Conservation (phyloP, 441 rosid species). For the Adansonia madagascariensis region DNA sequence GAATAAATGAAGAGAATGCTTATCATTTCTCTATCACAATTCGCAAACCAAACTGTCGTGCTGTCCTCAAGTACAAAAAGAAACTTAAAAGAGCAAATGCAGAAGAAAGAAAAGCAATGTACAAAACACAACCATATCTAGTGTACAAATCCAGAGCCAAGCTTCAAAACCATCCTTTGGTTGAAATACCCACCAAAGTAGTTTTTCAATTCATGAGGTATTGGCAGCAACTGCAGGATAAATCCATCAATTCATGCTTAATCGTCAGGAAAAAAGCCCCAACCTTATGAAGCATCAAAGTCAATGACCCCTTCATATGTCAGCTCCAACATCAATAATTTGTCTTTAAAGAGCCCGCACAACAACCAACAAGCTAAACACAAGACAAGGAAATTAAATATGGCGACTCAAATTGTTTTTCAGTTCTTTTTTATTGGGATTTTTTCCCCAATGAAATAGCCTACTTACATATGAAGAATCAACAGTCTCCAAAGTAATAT, state of each 20-base stretch:
- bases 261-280: background rate
- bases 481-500: background rate
- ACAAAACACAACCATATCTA: background rate
- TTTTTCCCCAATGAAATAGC: background rate
- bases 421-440: background rate
- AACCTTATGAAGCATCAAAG: background rate
- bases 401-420: background rate
- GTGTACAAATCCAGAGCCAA: background rate
- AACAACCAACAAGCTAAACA: constrained; percentile 2
- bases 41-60: background rate
- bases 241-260: background rate
- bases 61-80: background rate
- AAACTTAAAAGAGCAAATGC: background rate
- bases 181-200: background rate
- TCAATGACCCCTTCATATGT: background rate
- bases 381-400: background rate
- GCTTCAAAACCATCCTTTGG: background rate
- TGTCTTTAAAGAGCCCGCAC: constrained; percentile 5
- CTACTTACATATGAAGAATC: background rate
- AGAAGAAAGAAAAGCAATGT: background rate
- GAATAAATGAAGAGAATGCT: background rate
- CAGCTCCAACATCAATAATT: constrained; percentile 1
- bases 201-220: background rate
- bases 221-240: background rate
- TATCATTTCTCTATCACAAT: constrained; percentile 1